Percentiles rank a stretch among this genome's conserved stretches.
These are phyloP conservation scores for Plasmodium reichenowi DNA, from an alignment of 169 alveolate genomes.

Conservation along the genomic window DNA sequence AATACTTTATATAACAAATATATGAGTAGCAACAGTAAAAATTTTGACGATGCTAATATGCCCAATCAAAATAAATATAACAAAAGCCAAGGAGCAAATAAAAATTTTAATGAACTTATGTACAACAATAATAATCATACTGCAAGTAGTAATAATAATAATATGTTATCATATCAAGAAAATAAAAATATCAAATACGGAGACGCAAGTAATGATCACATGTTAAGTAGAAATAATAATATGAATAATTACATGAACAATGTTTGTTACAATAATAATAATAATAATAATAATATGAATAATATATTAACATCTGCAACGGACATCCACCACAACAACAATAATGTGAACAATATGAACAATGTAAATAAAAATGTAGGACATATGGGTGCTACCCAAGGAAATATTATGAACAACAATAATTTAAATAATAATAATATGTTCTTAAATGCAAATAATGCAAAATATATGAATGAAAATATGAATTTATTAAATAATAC, in stretches of 20 bases:
- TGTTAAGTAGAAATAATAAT: neutral
- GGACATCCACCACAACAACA: too few species aligned
- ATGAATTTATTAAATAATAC: constrained; percentile 3
- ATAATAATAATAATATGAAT: neutral
- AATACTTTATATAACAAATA: constrained; percentile 8
- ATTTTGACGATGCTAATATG: neutral
- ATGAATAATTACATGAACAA: neutral
- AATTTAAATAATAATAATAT: neutral
- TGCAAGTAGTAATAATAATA: constrained; percentile 5
- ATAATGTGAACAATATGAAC: too few species aligned
- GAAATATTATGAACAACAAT: neutral
- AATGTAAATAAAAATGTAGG: neutral
- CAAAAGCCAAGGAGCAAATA: constrained; percentile 14
- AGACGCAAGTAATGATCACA: neutral
- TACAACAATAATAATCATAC: neutral
- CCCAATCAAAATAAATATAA: too few species aligned
- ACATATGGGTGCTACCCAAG: neutral
- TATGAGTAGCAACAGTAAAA: constrained; percentile 19
- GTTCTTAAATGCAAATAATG: constrained; percentile 14
- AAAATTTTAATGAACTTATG: neutral
- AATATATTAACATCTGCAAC: too few species aligned
- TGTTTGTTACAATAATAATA: neutral
- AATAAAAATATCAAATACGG: neutral
- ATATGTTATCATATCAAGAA: neutral
- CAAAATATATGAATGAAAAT: neutral